Conservation (phyloP, 2,329 filamentous ascomycete genomes). For the Xylariaceae sp. region DNA sequence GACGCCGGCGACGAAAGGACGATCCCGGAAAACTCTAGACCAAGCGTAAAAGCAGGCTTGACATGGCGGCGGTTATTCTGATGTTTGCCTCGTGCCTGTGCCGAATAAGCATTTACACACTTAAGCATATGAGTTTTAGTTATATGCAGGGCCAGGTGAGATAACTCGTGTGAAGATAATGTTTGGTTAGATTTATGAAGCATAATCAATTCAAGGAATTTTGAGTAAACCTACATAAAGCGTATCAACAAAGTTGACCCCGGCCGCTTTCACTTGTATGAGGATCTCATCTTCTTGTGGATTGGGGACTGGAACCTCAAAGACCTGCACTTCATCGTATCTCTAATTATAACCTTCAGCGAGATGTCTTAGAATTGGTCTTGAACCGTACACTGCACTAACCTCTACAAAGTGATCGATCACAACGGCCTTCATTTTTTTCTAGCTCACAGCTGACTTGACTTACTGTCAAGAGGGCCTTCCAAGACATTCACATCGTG, state of each 20-base stretch:
- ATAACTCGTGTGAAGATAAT: no score
- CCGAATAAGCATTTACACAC: no score
- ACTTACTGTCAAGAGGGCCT: no score
- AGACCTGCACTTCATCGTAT: neutral
- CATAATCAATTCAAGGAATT: no score
- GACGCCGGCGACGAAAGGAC: neutral
- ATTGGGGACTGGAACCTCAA: neutral
- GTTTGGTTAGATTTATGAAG: no score
- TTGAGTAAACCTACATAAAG: slow-evolving; percentile 8
- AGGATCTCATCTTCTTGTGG: neutral
- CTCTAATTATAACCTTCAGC: neutral
- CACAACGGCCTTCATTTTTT: slow-evolving; percentile 1
- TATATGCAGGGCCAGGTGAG: no score
- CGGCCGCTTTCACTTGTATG: slow-evolving; percentile 8
- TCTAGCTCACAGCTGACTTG: neutral
- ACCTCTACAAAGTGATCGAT: slow-evolving; percentile 4
- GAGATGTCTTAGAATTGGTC: no score
- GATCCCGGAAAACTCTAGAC: slow-evolving; percentile 7
- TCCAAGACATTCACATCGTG: no score
- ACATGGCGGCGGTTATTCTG: slow-evolving; percentile 10
- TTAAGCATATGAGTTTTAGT: no score
- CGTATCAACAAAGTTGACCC: slow-evolving; percentile 14
- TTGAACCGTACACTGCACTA: neutral
- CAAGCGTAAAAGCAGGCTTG: slow-evolving; percentile 7
- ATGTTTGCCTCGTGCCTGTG: slow-evolving; percentile 5